Base-by-base conservation (phyloP, 1,284 basidiomycete genomes). In the Malassezia brasiliensis region DNA sequence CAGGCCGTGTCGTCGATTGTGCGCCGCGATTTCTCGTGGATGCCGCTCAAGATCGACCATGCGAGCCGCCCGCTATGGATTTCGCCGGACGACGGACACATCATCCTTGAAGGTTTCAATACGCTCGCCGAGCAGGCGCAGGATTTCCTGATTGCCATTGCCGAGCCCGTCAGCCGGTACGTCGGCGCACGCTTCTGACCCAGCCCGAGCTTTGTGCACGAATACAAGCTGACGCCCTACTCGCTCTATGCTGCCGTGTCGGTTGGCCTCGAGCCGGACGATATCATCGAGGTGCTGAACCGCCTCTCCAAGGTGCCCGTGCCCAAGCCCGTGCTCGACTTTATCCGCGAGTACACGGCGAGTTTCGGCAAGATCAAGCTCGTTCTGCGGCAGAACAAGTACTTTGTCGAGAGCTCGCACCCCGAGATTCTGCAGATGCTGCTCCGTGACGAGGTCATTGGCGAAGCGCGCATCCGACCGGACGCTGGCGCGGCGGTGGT, bases 211-310 rank as follows among this genome's bases (percentile, higher is more conserved):
- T 88, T 94, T 77, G 93, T 98, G 61, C 94, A 99, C 78, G 94
- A 98, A 80, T 99, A 96, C 81, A 90, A 94, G 77, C 84, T 99
- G 69, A 96, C 93, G 47, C 86, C 91, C 44, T 94, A 96, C 76
- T 96, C 91, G 22, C 81, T 99, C 28, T 96, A 98, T 77, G 94
- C 94, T 50, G 94, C 94, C 52, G 93, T 99, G 60, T 96, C 91
- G 14, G 94, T 99, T 56, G 94, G 94, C 20, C 79, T 99, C 35
- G 89, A 96, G 75, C 98, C 94, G 3, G 86, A 93, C 71, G 91
- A 98, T 75, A 98, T 98, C 68, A 96, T 98, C 76, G 90, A 91
- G 80, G 94, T 90, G 15, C 65, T 78, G 38, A 77, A 77, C 48
- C 66, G 72, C 20, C 63, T 74, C 4, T 73, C 70, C 34, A 74